phyloP scores from a whole-genome alignment of 2,329 filamentous ascomycete species.

The Colletotrichum paranaense region DNA sequence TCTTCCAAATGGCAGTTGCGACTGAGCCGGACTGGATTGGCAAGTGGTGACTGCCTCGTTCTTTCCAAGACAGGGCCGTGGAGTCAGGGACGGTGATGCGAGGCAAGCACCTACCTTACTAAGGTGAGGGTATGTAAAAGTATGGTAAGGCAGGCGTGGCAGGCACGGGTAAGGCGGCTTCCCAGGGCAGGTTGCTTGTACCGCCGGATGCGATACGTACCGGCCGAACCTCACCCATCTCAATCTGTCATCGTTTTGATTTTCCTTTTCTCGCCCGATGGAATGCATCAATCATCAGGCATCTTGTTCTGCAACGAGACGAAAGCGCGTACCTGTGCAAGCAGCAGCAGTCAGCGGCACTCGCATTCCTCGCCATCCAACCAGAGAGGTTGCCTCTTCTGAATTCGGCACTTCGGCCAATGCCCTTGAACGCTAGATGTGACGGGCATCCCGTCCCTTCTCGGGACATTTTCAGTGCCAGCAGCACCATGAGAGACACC shows the following conservation, averaged over 20 bases:
- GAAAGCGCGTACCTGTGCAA: not conserved
- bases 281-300: not conserved
- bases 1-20: not conserved
- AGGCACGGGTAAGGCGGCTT: conserved; percentile 3
- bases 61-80: not conserved
- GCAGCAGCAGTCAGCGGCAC: conserved; percentile 14
- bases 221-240: not conserved
- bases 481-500: not conserved
- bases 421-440: conserved; percentile 9
- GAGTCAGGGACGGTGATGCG: not conserved
- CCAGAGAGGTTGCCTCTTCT: conserved; percentile 18
- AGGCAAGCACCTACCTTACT: too few species aligned
- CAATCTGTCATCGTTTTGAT: not conserved
- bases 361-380: conserved; percentile 11
- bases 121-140: not conserved
- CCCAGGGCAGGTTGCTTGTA: not conserved
- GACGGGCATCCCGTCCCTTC: not conserved
- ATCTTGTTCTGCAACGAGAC: conserved; percentile 9
- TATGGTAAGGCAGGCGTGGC: not conserved
- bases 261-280: not conserved
- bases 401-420: conserved; percentile 28
- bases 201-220: not conserved
- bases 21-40: not conserved
- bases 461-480: conserved; percentile 2
- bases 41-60: not conserved